phyloP scores from a whole-genome alignment of 2,329 filamentous ascomycete genomes.

The Botrytis fabae region DNA sequence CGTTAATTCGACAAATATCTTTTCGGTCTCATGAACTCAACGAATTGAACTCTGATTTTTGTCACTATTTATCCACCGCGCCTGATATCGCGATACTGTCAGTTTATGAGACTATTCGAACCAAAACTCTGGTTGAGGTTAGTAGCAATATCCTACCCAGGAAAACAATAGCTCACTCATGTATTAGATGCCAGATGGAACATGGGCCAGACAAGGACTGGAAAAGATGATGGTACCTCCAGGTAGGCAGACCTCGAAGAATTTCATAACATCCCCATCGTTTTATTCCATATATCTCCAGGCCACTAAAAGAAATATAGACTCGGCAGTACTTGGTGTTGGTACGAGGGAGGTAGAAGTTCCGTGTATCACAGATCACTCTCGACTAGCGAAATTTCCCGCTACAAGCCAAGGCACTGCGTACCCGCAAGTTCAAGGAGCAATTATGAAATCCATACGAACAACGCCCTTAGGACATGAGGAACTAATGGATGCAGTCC shows the following conservation, averaged over 20 bases:
- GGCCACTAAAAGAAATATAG: neutral
- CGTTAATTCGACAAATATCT: conserved; percentile 31
- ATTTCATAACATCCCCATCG: neutral
- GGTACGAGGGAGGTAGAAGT: conserved; percentile 23
- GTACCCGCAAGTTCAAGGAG: conserved; percentile 20
- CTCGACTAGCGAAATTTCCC: conserved; percentile 20
- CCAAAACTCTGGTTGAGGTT: conserved; percentile 29
- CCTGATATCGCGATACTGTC: conserved; percentile 30
- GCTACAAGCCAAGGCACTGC: conserved; percentile 20
- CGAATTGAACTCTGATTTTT: conserved; percentile 30
- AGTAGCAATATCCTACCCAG: neutral
- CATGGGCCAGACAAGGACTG: conserved; percentile 21
- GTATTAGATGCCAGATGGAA: conserved; percentile 18
- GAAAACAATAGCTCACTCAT: neutral
- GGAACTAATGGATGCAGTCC: conserved; percentile 20
- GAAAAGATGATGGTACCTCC: conserved; percentile 24
- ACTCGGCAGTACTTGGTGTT: conserved; percentile 18
- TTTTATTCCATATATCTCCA: neutral
- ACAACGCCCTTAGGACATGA: conserved; percentile 9
- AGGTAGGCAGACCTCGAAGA: neutral
- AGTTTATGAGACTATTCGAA: conserved; percentile 30
- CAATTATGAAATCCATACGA: conserved; percentile 21
- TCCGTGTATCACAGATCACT: conserved; percentile 21
- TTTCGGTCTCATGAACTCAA: conserved; percentile 27
- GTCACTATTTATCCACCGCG: conserved; percentile 21